phyloP scores from a whole-genome alignment of 768 basidiomycete genomes.

The Ramaria sp. region DNA sequence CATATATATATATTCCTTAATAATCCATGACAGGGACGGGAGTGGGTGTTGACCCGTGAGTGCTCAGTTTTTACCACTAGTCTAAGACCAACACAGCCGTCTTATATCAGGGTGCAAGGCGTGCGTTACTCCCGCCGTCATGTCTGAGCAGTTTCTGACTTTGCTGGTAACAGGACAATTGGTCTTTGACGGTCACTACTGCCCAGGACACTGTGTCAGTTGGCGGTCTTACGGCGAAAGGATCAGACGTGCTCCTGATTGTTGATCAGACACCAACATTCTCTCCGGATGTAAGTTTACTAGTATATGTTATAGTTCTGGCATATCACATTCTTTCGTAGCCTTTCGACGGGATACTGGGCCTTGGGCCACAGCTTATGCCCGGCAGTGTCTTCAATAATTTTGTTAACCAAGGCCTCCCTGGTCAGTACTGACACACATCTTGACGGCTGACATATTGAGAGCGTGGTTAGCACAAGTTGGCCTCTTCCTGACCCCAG shows the following conservation, averaged over 20 bases:
- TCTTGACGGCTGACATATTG: too few species aligned
- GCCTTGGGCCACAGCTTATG: constrained; percentile 31
- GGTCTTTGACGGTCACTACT: constrained; percentile 34
- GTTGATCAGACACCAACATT: constrained; percentile 43
- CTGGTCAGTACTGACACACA: too few species aligned
- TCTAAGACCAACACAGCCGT: too few species aligned
- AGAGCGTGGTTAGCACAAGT: constrained; percentile 29
- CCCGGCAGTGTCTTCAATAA: constrained; percentile 41
- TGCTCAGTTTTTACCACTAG: not conserved
- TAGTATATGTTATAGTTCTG: not conserved
- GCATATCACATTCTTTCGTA: not conserved
- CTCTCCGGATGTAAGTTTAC: constrained; percentile 25
- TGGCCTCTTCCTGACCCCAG: constrained; percentile 39
- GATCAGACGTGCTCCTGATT: constrained; percentile 37
- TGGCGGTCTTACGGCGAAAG: constrained; percentile 30
- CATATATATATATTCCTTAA: not conserved
- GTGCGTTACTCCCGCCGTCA: not conserved
- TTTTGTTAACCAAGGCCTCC: constrained; percentile 25
- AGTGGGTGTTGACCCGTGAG: constrained; percentile 9
- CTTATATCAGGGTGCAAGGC: constrained; percentile 19
- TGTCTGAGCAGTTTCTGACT: not conserved
- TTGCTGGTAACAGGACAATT: constrained; percentile 23
- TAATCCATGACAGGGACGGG: constrained; percentile 26
- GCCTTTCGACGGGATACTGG: constrained; percentile 19
- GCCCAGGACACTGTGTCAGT: constrained; percentile 40